These are phyloP conservation scores for Ascodesmis nigricans DNA, from an alignment of 495 filamentous ascomycete genomes.

Conservation along the genomic window DNA sequence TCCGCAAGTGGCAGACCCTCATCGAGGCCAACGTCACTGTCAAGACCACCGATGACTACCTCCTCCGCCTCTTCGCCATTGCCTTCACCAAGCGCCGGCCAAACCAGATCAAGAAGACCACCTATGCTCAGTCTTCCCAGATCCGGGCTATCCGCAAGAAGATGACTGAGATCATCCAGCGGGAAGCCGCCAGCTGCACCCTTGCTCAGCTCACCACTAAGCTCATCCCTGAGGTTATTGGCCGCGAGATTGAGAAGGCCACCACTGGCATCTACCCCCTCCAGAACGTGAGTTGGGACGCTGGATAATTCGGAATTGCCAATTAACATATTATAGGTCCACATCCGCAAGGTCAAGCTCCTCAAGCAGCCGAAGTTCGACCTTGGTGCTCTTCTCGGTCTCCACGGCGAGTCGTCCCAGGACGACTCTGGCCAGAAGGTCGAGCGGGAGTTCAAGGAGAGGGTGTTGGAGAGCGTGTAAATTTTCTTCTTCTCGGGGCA, in stretches of 20 bases:
- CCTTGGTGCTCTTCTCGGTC: constrained; percentile 75
- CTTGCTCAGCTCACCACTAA: constrained; percentile 88
- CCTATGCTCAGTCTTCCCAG: constrained; percentile 86
- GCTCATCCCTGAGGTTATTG: constrained; percentile 97
- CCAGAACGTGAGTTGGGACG: constrained; percentile 56
- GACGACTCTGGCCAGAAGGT: constrained; percentile 97
- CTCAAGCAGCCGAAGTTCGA: constrained; percentile 97
- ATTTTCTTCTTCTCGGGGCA: constrained; percentile 12
- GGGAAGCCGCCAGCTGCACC: constrained; percentile 82
- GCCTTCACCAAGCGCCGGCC: constrained; percentile 96
- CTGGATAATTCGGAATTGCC: neutral
- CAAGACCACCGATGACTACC: constrained; percentile 99
- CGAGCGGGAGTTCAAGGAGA: constrained; percentile 97
- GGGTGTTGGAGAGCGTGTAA: constrained; percentile 81
- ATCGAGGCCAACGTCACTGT: constrained; percentile 99
- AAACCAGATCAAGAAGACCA: constrained; percentile 99
- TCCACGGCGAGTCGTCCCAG: constrained; percentile 90
- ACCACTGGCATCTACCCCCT: constrained; percentile 98
- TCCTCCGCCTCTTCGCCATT: constrained; percentile 91
- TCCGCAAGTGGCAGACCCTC: constrained; percentile 97
- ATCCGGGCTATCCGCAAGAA: constrained; percentile 95
- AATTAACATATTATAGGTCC: constrained; percentile 39
- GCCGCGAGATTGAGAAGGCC: constrained; percentile 97
- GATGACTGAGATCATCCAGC: constrained; percentile 97
- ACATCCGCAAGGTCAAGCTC: constrained; percentile 99